These are phyloP conservation scores for Escallonia herrerae DNA, from an alignment of 129 eudicot species.

Conservation along the genomic window DNA sequence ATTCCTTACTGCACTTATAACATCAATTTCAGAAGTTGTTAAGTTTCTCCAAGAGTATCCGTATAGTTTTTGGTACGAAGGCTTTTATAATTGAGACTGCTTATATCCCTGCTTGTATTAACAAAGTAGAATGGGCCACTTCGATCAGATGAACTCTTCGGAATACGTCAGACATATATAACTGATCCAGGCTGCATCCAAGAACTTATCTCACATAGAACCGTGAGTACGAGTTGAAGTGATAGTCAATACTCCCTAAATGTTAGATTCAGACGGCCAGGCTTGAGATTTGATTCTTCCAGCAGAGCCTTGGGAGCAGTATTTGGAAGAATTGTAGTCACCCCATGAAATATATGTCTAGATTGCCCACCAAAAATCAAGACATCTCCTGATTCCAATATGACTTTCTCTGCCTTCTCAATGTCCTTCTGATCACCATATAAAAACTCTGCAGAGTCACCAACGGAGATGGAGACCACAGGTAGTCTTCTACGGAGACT, in stretches of 20 bases:
- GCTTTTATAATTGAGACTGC: too few species aligned
- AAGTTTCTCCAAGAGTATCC: too few species aligned
- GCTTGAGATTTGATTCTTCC: slow-evolving; percentile 43
- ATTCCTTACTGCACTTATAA: too few species aligned
- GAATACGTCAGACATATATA: too few species aligned
- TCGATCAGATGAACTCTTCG: too few species aligned
- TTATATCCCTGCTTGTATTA: too few species aligned
- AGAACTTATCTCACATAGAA: too few species aligned
- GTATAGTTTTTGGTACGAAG: too few species aligned
- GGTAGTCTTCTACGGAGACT: slow-evolving; percentile 56
- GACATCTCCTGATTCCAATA: slow-evolving; percentile 81
- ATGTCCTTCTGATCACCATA: slow-evolving; percentile 48
- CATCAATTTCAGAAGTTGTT: too few species aligned
- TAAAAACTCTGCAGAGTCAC: slow-evolving; percentile 76
- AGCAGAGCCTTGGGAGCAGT: slow-evolving; percentile 45
- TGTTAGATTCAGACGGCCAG: slow-evolving; percentile 83
- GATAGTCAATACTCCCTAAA: slow-evolving; percentile 43
- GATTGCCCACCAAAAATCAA: slow-evolving; percentile 87
- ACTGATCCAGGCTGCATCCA: too few species aligned
- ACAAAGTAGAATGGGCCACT: too few species aligned
- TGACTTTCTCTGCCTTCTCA: slow-evolving; percentile 45
- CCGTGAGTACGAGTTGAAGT: too few species aligned
- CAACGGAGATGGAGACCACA: slow-evolving; percentile 78
- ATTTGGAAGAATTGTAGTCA: slow-evolving; percentile 28
- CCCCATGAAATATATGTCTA: slow-evolving; percentile 74